phyloP scores from a whole-genome alignment of 2,329 filamentous ascomycete genomes.

The Davidsoniella australis region DNA sequence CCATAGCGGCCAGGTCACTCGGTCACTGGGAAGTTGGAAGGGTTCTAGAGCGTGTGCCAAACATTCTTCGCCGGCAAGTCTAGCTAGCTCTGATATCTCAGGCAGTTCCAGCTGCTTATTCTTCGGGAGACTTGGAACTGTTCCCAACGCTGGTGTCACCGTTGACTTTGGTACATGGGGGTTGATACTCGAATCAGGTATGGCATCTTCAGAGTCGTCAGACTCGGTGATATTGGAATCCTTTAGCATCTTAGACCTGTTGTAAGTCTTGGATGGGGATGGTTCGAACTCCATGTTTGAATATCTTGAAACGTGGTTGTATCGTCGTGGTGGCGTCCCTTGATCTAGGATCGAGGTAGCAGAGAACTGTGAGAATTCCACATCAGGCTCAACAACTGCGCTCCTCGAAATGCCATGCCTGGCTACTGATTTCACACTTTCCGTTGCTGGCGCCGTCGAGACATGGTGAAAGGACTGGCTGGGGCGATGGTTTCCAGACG shows the following conservation, averaged over 20 bases:
- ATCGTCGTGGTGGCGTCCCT: conserved; percentile 5
- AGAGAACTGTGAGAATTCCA: neutral
- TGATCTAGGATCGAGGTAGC: conserved; percentile 1
- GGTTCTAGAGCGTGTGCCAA: neutral
- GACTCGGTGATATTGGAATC: no score
- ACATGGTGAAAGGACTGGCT: no score
- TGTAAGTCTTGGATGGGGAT: neutral
- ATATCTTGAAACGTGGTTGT: neutral
- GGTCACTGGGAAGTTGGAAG: conserved; percentile 5
- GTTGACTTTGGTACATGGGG: neutral
- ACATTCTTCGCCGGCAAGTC: neutral
- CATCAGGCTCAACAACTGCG: no score
- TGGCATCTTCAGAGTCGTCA: no score
- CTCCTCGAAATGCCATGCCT: no score
- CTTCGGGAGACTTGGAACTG: neutral
- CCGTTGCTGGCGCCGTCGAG: no score
- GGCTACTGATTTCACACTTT: no score
- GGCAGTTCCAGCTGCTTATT: neutral
- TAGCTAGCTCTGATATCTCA: neutral
- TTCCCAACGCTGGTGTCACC: neutral
- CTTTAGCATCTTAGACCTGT: no score
- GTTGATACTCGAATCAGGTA: neutral
- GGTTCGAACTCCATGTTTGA: neutral
- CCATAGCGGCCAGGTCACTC: conserved; percentile 8
- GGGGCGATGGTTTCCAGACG: no score